Evolutionary conservation across 31 red algal genomes (phyloP), one percentile per base, ranked within the genome.

Genomic region (Asparagopsis taxiformis): DNA sequence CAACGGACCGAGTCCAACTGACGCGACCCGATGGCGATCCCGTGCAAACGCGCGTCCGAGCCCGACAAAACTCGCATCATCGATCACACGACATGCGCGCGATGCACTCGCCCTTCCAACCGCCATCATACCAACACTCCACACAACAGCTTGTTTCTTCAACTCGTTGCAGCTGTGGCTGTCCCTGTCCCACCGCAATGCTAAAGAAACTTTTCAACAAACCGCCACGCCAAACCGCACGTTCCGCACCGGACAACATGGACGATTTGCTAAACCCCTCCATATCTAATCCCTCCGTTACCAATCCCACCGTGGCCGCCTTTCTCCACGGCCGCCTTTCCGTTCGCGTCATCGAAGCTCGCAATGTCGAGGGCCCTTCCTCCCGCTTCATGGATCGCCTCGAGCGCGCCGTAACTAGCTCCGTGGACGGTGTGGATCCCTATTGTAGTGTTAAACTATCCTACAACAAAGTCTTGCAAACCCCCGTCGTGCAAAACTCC

Each of bases 351-450:
- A 38, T 70, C 30, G 83, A 88, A 55, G 83, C 83, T 5, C 72
- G 83, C 50, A 68, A 88, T 57, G 73, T 88, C 31, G 83, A 88
- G 57, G 83, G 83, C 44, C 46, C 31, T 10, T 37, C 60, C 56
- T 32, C 65, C 11, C 41, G 61, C 54, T 62, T 88, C 53, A 58
- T 88, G 11, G 58, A 56, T 3, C 64, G 58, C 46, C 31, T 88
- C 51, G 83, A 88, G 55, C 72, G 83, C 23, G 65, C 44, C 28
- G 65, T 88, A 51, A 76, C 72, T 39, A 70, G 62, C 62, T 88
- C 83, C 56, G 56, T 78, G 2, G 83, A 88, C 66, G 87, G 87
- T 59, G 78, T 82, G 56, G 89, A 92, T 74, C 89, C 89, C 31
- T 92, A 92, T 51, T 59, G 62, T 24, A 72, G 72, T 11, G 89